Percentiles rank a stretch among this genome's conserved stretches.
These are phyloP conservation scores for Leishmania aethiopica DNA, from an alignment of 208 protist species.

Conservation along the genomic window DNA sequence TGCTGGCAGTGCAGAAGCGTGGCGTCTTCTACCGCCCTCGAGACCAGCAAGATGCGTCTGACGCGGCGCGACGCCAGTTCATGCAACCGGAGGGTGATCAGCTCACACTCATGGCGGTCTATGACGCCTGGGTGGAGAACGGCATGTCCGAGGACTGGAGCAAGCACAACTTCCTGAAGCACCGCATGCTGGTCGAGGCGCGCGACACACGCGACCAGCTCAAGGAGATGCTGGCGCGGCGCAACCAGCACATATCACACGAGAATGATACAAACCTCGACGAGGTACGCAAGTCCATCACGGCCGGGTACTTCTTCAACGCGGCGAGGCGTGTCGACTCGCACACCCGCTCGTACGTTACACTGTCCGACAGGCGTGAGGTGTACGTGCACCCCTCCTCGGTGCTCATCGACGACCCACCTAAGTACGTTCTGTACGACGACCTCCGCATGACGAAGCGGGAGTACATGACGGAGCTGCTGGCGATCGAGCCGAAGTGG, in stretches of 20 bases:
- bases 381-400: slow-evolving; percentile 90
- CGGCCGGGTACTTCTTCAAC: slow-evolving; percentile 98
- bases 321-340: slow-evolving; percentile 92
- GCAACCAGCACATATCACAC: slow-evolving; percentile 94
- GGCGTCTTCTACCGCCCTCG: slow-evolving; percentile 93
- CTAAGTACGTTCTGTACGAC: slow-evolving; percentile 98
- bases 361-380: slow-evolving; percentile 86
- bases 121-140: slow-evolving; percentile 89
- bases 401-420: slow-evolving; percentile 81
- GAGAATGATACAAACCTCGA: slow-evolving; percentile 90
- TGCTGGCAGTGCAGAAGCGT: slow-evolving; percentile 94
- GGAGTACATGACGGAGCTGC: slow-evolving; percentile 97
- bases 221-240: slow-evolving; percentile 94
- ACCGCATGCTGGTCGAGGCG: slow-evolving; percentile 94
- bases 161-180: slow-evolving; percentile 98
- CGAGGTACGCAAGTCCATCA: slow-evolving; percentile 95
- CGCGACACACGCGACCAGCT: slow-evolving; percentile 98
- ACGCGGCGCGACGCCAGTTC: slow-evolving; percentile 97
- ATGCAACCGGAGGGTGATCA: slow-evolving; percentile 97
- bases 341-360: slow-evolving; percentile 80
- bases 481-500: slow-evolving; percentile 94
- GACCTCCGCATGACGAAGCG: slow-evolving; percentile 96
- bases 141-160: slow-evolving; percentile 96
- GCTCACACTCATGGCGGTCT: slow-evolving; percentile 97
- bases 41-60: slow-evolving; percentile 92